A percentile compares a stretch with the other conserved stretches of the same genome.
phyloP scores from a whole-genome alignment of 257 asterid genomes.

The Cynanchum wilfordii region DNA sequence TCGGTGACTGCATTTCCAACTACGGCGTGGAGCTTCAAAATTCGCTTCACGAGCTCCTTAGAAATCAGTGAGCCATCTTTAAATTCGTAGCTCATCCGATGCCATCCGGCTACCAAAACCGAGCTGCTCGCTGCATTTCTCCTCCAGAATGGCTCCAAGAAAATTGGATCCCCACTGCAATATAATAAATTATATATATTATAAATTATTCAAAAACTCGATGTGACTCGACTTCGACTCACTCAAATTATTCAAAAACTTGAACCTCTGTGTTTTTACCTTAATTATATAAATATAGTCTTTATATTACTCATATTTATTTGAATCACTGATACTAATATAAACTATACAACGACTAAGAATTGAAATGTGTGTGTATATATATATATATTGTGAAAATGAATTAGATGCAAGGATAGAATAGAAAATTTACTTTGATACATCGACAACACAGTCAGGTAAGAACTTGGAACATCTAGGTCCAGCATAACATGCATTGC shows the following conservation, averaged over 20 bases:
- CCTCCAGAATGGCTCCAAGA: constrained; percentile 35
- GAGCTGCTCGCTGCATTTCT: constrained; percentile 48
- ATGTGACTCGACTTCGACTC: too few species aligned
- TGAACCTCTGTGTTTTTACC: too few species aligned
- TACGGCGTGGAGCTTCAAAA: constrained; percentile 16
- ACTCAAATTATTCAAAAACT: too few species aligned
- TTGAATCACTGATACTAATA: too few species aligned
- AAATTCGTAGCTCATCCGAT: constrained; percentile 22
- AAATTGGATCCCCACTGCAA: constrained; percentile 15
- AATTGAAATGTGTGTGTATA: too few species aligned
- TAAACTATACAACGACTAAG: too few species aligned
- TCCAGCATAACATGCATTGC: not conserved
- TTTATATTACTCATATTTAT: too few species aligned
- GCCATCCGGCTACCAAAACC: constrained; percentile 64
- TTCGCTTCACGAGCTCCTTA: constrained; percentile 15
- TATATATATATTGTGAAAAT: too few species aligned
- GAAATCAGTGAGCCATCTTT: constrained; percentile 10
- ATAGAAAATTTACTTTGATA: constrained; percentile 26
- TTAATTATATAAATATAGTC: too few species aligned
- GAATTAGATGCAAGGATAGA: not conserved
- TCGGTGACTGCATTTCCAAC: constrained; percentile 50
- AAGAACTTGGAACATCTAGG: constrained; percentile 20
- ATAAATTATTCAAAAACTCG: too few species aligned
- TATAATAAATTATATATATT: not conserved
- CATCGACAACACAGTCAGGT: constrained; percentile 44